phyloP scores from a whole-genome alignment of 2,329 filamentous ascomycete species.

The Paecilomyces sp. region DNA sequence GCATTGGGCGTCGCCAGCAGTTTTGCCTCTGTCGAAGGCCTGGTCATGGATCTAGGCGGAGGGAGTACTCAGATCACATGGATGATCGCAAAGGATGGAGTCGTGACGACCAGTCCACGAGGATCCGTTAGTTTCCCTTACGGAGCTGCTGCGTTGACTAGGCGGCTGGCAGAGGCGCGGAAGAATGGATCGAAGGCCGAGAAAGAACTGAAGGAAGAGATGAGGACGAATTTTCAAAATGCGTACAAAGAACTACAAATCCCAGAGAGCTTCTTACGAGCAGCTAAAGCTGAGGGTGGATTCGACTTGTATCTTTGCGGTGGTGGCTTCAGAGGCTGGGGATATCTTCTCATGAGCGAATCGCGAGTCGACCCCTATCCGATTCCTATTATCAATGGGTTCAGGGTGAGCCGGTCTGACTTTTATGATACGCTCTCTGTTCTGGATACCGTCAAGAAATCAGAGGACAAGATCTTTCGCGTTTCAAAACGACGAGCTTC shows the following conservation, averaged over 20 bases:
- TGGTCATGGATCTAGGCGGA: constrained; percentile 84
- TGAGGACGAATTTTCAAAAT: constrained; percentile 51
- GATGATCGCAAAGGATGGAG: constrained; percentile 34
- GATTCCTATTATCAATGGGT: constrained; percentile 74
- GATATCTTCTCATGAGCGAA: constrained; percentile 77
- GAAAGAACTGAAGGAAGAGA: constrained; percentile 45
- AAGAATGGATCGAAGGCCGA: constrained; percentile 32
- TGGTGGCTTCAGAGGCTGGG: constrained; percentile 85
- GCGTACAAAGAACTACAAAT: constrained; percentile 54
- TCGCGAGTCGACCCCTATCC: constrained; percentile 72
- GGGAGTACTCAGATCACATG: constrained; percentile 65
- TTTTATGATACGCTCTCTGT: constrained; percentile 53
- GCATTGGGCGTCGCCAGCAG: constrained; percentile 76
- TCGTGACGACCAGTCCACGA: neutral
- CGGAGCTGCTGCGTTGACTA: neutral
- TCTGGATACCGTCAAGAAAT: constrained; percentile 30
- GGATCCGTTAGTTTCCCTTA: constrained; percentile 43
- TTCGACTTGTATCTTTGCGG: constrained; percentile 79
- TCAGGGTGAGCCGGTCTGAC: constrained; percentile 54
- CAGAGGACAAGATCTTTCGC: constrained; percentile 50
- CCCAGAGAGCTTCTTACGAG: constrained; percentile 45
- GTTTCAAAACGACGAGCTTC: constrained; percentile 70
- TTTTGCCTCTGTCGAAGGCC: constrained; percentile 60
- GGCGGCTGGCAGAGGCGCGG: neutral
- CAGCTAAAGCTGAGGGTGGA: constrained; percentile 39